Evolutionary conservation across 495 filamentous ascomycete genomes (phyloP).

Genomic region (Podospora pseudocomata): DNA sequence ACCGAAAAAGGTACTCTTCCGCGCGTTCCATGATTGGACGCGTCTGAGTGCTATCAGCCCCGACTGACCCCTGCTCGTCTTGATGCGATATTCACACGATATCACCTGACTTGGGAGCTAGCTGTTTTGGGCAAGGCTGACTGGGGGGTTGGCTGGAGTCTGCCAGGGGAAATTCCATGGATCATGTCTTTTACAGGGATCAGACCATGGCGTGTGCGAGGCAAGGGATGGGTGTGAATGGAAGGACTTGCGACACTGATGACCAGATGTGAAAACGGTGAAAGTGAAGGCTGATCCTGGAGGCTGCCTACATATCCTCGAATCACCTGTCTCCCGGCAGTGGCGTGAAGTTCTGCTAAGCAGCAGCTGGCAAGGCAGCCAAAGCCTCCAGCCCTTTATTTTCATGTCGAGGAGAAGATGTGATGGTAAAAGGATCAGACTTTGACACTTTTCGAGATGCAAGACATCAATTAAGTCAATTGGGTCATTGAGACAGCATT

Average conservation of each 20-base stretch:
- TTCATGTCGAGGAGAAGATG: neutral
- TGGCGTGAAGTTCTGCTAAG: slow-evolving; percentile 24
- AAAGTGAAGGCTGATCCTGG: slow-evolving; percentile 17
- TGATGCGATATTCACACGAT: slow-evolving; percentile 19
- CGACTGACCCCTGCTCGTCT: neutral
- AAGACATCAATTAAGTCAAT: slow-evolving; percentile 13
- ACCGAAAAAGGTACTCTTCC: slow-evolving; percentile 24
- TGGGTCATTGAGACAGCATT: slow-evolving; percentile 18
- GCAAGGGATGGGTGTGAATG: slow-evolving; percentile 16
- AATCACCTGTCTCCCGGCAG: neutral
- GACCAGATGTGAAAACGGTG: neutral
- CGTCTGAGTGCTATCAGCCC: slow-evolving; percentile 22
- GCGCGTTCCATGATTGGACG: slow-evolving; percentile 22
- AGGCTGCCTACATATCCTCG: slow-evolving; percentile 25
- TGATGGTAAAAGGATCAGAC: neutral
- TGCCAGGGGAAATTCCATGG: slow-evolving; percentile 15
- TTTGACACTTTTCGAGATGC: neutral
- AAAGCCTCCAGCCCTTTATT: neutral
- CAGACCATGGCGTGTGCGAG: slow-evolving; percentile 10
- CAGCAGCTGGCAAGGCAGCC: slow-evolving; percentile 13
- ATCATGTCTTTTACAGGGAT: neutral
- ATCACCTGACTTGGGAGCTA: slow-evolving; percentile 27
- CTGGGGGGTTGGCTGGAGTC: slow-evolving; percentile 7
- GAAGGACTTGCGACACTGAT: neutral
- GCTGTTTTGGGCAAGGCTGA: slow-evolving; percentile 11